Evolutionary conservation across 2,329 filamentous ascomycete species (phyloP).

Genomic region (Penicillium occitanis): DNA sequence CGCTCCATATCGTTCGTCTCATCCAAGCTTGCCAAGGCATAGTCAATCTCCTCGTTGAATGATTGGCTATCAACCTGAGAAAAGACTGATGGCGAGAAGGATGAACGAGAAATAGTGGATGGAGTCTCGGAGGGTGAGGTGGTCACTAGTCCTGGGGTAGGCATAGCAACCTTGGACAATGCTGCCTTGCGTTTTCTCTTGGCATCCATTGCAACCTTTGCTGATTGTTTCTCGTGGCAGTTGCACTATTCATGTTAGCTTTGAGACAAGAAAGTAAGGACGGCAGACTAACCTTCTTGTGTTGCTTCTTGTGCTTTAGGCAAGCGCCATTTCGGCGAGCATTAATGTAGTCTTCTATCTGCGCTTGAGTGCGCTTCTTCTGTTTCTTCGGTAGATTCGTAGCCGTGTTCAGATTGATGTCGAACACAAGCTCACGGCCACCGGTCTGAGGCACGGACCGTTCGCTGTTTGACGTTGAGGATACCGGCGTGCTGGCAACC

Average conservation of each 20-base stretch:
- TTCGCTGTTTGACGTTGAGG: slow-evolving; percentile 16
- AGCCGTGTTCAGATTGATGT: slow-evolving; percentile 46
- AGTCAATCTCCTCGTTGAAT: slow-evolving; percentile 8
- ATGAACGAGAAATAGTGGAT: slow-evolving; percentile 10
- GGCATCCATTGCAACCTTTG: background rate
- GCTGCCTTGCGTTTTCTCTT: background rate
- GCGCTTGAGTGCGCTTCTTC: slow-evolving; percentile 42
- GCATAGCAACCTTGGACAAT: background rate
- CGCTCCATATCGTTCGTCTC: slow-evolving; percentile 3
- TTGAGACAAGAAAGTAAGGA: background rate
- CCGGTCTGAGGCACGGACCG: slow-evolving; percentile 25
- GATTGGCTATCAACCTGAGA: slow-evolving; percentile 7
- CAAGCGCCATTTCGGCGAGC: slow-evolving; percentile 45
- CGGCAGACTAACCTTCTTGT: slow-evolving; percentile 39
- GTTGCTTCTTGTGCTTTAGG: slow-evolving; percentile 46
- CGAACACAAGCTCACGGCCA: slow-evolving; percentile 41
- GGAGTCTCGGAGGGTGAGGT: background rate
- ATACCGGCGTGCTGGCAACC: slow-evolving; percentile 21
- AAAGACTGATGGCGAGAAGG: slow-evolving; percentile 2
- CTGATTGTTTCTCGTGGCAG: slow-evolving; percentile 36
- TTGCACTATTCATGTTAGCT: slow-evolving; percentile 37
- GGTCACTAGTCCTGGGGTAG: background rate
- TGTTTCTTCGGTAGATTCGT: slow-evolving; percentile 45
- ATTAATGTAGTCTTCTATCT: slow-evolving; percentile 46
- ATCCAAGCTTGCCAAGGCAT: slow-evolving; percentile 2